Percentiles rank a stretch among this genome's conserved stretches.
phyloP scores from a whole-genome alignment of 2,329 filamentous ascomycete species.

The Sarocladium strictum region DNA sequence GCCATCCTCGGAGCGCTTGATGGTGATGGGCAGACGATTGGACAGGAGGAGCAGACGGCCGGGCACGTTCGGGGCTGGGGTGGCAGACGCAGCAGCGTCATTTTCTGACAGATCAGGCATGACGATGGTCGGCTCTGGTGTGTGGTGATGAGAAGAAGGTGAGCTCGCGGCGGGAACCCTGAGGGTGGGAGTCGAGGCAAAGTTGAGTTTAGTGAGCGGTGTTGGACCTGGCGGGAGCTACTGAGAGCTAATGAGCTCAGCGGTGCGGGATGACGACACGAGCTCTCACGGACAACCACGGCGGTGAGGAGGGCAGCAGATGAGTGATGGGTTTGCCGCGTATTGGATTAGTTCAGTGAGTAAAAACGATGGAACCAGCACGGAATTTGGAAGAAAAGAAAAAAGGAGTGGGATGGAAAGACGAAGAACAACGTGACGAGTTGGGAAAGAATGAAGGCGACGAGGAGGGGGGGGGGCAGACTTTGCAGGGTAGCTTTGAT shows the following conservation, averaged over 20 bases:
- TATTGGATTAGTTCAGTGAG: background rate
- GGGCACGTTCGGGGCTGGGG: slow-evolving; percentile 16
- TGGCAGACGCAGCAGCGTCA: slow-evolving; percentile 19
- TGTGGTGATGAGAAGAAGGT: background rate
- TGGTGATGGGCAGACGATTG: slow-evolving; percentile 92
- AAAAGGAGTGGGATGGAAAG: background rate
- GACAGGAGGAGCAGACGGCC: slow-evolving; percentile 76
- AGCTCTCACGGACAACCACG: background rate
- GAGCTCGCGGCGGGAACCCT: background rate
- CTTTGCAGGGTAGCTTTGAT: background rate
- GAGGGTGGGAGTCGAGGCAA: background rate
- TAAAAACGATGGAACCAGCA: background rate
- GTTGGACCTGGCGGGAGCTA: background rate
- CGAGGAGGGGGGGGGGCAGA: background rate
- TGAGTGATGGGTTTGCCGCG: too few species aligned
- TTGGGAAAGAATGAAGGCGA: background rate
- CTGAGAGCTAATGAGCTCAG: background rate
- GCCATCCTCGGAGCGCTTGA: slow-evolving; percentile 88
- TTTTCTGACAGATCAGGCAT: slow-evolving; percentile 32
- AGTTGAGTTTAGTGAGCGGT: background rate
- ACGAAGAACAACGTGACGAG: background rate
- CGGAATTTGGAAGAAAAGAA: background rate
- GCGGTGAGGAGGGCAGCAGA: background rate
- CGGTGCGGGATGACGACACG: slow-evolving; percentile 2
- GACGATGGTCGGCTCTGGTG: background rate